These are phyloP conservation scores for Boletus rex-veris DNA, from an alignment of 768 basidiomycete genomes.

Conservation along the genomic window DNA sequence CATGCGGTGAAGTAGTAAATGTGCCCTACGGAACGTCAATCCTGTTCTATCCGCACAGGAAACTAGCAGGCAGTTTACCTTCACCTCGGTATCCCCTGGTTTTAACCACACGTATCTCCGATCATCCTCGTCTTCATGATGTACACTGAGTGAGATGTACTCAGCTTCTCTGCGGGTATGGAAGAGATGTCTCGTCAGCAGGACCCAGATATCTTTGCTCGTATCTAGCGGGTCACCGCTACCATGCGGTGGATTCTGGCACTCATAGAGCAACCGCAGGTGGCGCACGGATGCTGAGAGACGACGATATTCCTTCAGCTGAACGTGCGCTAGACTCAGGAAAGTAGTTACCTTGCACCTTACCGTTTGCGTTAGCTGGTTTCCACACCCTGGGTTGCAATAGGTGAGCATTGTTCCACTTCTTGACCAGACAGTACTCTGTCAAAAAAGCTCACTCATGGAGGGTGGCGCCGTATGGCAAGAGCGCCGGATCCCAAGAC, in stretches of 20 bases:
- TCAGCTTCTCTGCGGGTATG: constrained; percentile 58
- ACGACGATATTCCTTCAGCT: not conserved
- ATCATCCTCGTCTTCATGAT: constrained; percentile 42
- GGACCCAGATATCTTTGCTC: constrained; percentile 66
- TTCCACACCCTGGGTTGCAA: constrained; percentile 36
- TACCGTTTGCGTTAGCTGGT: constrained; percentile 38
- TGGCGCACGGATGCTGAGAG: constrained; percentile 38
- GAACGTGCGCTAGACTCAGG: constrained; percentile 5
- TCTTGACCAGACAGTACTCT: not conserved
- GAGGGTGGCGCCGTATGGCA: constrained; percentile 46
- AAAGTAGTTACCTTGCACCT: constrained; percentile 32
- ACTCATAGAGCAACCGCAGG: constrained; percentile 40
- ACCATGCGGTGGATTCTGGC: not conserved
- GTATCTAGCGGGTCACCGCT: constrained; percentile 1
- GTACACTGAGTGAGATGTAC: constrained; percentile 57
- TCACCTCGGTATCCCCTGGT: constrained; percentile 33
- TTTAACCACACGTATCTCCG: constrained; percentile 24
- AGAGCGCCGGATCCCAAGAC: constrained; percentile 79
- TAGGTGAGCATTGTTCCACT: not conserved
- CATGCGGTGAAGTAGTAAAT: constrained; percentile 47
- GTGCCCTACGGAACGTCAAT: constrained; percentile 28
- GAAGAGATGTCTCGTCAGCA: constrained; percentile 72
- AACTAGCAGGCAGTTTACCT: constrained; percentile 29
- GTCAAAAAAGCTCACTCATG: constrained; percentile 56
- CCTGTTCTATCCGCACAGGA: not conserved